Conservation (phyloP, 495 filamentous ascomycete species). For the Penicillium psychrofluorescens region DNA sequence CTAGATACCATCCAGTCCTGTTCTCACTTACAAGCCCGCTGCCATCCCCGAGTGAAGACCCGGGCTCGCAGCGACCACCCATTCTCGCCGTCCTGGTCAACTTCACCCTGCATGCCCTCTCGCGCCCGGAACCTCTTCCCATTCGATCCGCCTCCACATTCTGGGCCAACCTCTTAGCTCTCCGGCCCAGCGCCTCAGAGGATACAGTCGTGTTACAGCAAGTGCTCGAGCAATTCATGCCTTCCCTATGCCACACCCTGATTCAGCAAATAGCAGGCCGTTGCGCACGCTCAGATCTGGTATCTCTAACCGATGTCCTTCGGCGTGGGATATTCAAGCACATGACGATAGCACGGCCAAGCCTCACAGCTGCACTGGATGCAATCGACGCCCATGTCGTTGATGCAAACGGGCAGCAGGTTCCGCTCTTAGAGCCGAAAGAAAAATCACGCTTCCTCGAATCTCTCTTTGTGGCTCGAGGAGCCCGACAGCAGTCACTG, state of each 20-base stretch:
- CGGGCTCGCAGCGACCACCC: conserved; percentile 10
- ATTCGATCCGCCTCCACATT: conserved; percentile 74
- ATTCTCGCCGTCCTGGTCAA: conserved; percentile 64
- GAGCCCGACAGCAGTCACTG: conserved; percentile 46
- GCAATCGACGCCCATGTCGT: conserved; percentile 31
- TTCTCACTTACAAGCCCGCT: conserved; percentile 26
- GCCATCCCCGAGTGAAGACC: conserved; percentile 2
- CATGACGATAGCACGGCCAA: conserved; percentile 54
- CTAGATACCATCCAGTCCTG: conserved; percentile 46
- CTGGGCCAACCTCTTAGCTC: conserved; percentile 56
- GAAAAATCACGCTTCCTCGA: conserved; percentile 31
- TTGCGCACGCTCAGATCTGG: conserved; percentile 70
- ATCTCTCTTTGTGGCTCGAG: conserved; percentile 47
- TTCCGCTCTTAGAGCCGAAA: conserved; percentile 16
- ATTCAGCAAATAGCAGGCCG: conserved; percentile 66
- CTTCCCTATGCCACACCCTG: conserved; percentile 51
- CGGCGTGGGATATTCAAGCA: conserved; percentile 66
- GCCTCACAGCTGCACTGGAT: conserved; percentile 51
- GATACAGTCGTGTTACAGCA: conserved; percentile 42
- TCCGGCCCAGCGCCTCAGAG: conserved; percentile 30
- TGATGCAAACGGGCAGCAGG: conserved; percentile 23
- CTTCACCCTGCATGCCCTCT: conserved; percentile 67
- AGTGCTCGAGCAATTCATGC: conserved; percentile 52
- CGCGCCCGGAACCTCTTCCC: conserved; percentile 67
- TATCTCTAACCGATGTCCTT: conserved; percentile 67